Conservation (phyloP, 192 early-diverging fungal species). For the Pilobolus umbonatus region DNA sequence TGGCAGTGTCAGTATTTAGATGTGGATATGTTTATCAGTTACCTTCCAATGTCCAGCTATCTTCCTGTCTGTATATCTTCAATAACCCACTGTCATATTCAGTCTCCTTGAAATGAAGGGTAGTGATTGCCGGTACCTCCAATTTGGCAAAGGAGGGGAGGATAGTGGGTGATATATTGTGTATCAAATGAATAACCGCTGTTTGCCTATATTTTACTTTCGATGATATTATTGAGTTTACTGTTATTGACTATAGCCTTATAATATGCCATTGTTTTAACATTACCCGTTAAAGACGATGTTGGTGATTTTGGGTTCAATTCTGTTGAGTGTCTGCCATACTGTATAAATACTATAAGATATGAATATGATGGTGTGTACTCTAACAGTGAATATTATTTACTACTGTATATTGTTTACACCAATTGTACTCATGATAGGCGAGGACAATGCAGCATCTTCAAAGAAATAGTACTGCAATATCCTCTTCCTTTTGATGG, state of each 20-base stretch:
- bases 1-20: background rate
- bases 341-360: constrained; percentile 26
- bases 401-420: constrained; percentile 47
- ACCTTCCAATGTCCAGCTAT: constrained; percentile 56
- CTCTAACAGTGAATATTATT: background rate
- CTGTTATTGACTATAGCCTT: background rate
- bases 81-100: constrained; percentile 36
- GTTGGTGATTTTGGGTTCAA: constrained; percentile 28
- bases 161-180: constrained; percentile 45
- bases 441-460: constrained; percentile 45
- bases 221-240: background rate
- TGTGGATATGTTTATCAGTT: background rate
- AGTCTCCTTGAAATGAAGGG: constrained; percentile 45
- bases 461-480: constrained; percentile 48
- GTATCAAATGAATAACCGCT: constrained; percentile 45
- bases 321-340: constrained; percentile 27
- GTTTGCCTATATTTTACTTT: constrained; percentile 25
- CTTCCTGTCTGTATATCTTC: constrained; percentile 52
- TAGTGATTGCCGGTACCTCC: constrained; percentile 47
- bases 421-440: constrained; percentile 45
- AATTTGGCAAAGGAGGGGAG: constrained; percentile 42
- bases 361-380: background rate
- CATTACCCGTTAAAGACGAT: constrained; percentile 31
- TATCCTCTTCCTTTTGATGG: constrained; percentile 43
- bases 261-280: background rate